Evolutionary conservation across 306 rosid species (phyloP), one percentile per base, ranked within the genome.

Genomic region (Crataegus laevigata): DNA sequence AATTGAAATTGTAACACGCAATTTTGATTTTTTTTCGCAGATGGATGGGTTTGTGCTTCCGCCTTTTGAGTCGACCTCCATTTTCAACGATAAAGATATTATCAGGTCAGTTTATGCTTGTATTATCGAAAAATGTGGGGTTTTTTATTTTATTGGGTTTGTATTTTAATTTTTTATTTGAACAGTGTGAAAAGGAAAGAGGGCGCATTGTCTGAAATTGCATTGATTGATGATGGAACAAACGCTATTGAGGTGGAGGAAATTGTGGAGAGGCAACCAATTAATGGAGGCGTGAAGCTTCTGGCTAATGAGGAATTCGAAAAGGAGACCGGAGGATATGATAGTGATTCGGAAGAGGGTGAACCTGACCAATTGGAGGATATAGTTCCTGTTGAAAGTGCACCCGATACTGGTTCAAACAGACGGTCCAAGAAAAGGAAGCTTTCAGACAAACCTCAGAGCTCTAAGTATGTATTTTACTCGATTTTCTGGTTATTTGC

Each of bases 11-110:
- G 12, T 14, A n/a, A 14, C 9, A n/a, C 3, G 29, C 62, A 22
- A 57, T 57, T 57, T 57, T 24, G 4, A 55, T n/a, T 55, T 26
- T 60, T 83, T 55, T 26, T 72, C 62, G 84, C 87, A 92, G 99
- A 92, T 96, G 97, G 98, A 96, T 84, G 96, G 81, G 52, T 96
- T 96, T 82, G 97, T 86, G 74, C 86, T 96, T 32, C 99, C 99
- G 4, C 91, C 93, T 17, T 96, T 92, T 55, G 99, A 92, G 75
- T 92, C 98, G 2, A 87, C 91, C 43, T 74, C 84, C 79, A 87
- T 96, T 82, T 85, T 96, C 82, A 92, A 83, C 92, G 98, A 96
- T 28, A 87, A 80, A 75, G 99, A 92, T 77, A 81, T 92, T 68
- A 66, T 96, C 70, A 69, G 93, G 98, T 96, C 47, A 77, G 92